Evolutionary conservation across 805 yeast genomes (phyloP).

Genomic region (Ogataea allantospora): DNA sequence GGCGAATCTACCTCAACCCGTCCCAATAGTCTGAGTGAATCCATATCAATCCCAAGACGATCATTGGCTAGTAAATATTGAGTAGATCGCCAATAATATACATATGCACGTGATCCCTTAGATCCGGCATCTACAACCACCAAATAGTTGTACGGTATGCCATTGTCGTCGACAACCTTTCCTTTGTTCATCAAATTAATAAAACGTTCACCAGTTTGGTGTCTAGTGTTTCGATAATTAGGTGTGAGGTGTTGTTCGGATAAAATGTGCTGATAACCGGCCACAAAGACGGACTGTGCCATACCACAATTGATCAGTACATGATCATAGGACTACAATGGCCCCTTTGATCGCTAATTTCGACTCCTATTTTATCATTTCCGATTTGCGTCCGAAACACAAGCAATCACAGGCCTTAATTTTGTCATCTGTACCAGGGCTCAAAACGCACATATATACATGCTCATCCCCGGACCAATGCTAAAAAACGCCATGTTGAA

Average conservation of each 20-base stretch:
- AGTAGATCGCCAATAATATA: slow-evolving; percentile 55
- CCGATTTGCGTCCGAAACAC: slow-evolving; percentile 10
- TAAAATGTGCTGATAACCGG: slow-evolving; percentile 6
- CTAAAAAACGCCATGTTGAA: slow-evolving; percentile 6
- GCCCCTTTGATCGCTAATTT: not conserved
- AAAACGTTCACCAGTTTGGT: not conserved
- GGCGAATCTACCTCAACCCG: slow-evolving; percentile 7
- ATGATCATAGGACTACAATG: not conserved
- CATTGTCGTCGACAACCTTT: slow-evolving; percentile 35
- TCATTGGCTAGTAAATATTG: slow-evolving; percentile 23
- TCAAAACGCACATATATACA: slow-evolving; percentile 8
- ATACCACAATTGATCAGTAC: not conserved
- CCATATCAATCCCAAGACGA: slow-evolving; percentile 7
- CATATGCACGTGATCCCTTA: slow-evolving; percentile 59
- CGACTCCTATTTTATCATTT: not conserved
- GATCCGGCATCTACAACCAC: slow-evolving; percentile 66
- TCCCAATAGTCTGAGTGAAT: slow-evolving; percentile 6
- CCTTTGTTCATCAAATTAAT: slow-evolving; percentile 14
- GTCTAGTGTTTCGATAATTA: not conserved
- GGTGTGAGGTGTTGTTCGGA: slow-evolving; percentile 10
- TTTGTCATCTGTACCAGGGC: slow-evolving; percentile 10
- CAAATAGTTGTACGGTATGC: slow-evolving; percentile 57
- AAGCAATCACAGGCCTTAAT: slow-evolving; percentile 10
- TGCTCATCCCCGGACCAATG: slow-evolving; percentile 7
- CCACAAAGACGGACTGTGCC: not conserved